phyloP scores from a whole-genome alignment of 164 flowering plant genomes.

The Warburgia ugandensis region DNA sequence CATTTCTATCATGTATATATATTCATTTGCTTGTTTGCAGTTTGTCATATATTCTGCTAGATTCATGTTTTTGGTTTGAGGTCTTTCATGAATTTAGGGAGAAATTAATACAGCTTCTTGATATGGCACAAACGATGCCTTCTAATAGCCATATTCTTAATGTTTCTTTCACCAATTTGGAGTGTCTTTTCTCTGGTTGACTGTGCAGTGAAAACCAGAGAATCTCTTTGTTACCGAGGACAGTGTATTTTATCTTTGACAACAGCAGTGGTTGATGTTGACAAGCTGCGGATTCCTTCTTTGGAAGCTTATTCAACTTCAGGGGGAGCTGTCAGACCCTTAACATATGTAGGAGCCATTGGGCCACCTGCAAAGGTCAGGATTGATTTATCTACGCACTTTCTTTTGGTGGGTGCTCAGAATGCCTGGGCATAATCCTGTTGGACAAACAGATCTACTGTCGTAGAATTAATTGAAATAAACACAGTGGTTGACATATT shows the following conservation, averaged over 20 bases:
- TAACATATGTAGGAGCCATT: conserved; percentile 41
- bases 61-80: too few relatives aligned
- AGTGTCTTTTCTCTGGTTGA: conserved; percentile 6
- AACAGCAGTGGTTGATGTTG: conserved; percentile 47
- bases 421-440: too few relatives aligned
- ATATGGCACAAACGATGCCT: not conserved
- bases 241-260: conserved; percentile 56
- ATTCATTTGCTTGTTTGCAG: too few relatives aligned
- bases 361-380: conserved; percentile 54
- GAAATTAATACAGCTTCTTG: too few relatives aligned
- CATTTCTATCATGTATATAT: too few relatives aligned
- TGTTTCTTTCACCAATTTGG: not conserved
- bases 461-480: too few relatives aligned
- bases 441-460: too few relatives aligned
- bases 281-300: conserved; percentile 49
- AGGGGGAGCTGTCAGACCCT: conserved; percentile 32
- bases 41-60: too few relatives aligned
- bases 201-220: conserved; percentile 46
- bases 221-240: conserved; percentile 28
- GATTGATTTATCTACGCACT: not conserved
- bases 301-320: conserved; percentile 41
- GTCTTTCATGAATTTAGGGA: too few relatives aligned
- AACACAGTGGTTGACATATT: too few relatives aligned
- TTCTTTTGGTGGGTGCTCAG: not conserved
- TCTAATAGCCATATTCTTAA: not conserved